Conservation (phyloP, 75 land plant genomes). For the Ceratopteris richardii region DNA sequence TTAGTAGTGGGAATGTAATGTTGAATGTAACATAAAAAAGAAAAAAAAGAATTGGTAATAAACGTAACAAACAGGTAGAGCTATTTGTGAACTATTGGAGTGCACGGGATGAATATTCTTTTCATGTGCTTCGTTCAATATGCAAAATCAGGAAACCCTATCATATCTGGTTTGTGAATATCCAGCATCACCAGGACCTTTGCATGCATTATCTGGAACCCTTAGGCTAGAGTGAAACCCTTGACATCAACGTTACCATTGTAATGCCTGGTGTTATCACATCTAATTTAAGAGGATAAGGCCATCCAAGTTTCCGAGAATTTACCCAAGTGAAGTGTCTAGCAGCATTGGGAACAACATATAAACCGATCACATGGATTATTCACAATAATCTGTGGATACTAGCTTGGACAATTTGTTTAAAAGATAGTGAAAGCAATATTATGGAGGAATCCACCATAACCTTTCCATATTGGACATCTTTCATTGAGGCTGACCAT, state of each 20-base stretch:
- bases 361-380: conserved; percentile 35
- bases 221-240: conserved; percentile 69
- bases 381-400: conserved; percentile 45
- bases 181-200: conserved; percentile 82
- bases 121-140: no score
- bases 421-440: conserved; percentile 52
- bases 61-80: no score
- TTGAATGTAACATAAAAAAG: no score
- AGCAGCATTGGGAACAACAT: conserved; percentile 52
- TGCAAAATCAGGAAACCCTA: no score
- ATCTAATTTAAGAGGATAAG: conserved; percentile 57
- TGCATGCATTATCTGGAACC: conserved; percentile 67
- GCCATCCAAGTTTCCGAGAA: conserved; percentile 25
- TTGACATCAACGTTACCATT: conserved; percentile 69
- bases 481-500: conserved; percentile 30
- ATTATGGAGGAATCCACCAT: conserved; percentile 50
- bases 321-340: conserved; percentile 61
- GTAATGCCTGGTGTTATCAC: conserved; percentile 78
- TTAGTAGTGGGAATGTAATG: no score
- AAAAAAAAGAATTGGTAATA: no score
- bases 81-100: no score
- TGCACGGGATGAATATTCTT: no score
- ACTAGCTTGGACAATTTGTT: conserved; percentile 80
- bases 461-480: conserved; percentile 59
- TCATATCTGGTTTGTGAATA: no score